Base-by-base conservation (phyloP, 1,284 basidiomycete genomes). In the Ganoderma multipileum region DNA sequence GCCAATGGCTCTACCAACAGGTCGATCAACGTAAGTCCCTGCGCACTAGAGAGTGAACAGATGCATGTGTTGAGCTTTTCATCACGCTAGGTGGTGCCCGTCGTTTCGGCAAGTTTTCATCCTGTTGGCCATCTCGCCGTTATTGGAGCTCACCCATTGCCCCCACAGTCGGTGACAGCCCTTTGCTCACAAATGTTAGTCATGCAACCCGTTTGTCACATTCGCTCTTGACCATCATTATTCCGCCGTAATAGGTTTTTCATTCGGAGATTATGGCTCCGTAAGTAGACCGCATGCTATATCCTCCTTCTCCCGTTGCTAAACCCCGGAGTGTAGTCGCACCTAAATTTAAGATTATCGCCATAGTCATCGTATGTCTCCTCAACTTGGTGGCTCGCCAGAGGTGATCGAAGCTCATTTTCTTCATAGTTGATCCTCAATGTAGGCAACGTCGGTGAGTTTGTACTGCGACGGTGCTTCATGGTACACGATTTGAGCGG, bases 241-340 rank as follows among this genome's bases (percentile, higher is more conserved):
- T n/a, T n/a, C n/a, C n/a, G n/a, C n/a, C n/a, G 14, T 3, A 3
- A 18, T 33, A 67, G 66, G 28, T 68, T 68, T 47, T 68, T 68
- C 41, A 50, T 63, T 4, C 57, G 66, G 20, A 58, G 66, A 39
- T 57, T 68, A 33, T 68, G 66, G 62, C 38, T 68, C 1, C 61
- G 66, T 68, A 55, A 38, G 65, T 11, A 36, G 2, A n/a, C 16
- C 42, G 33, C 33, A 5, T 18, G 6, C 7, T 18, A 38, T 12
- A 0, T 52, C 14, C 26, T 41, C 26, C 42, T 42, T 18, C 16
- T 18, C 20, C n/a, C n/a, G 30, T 28, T 18, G 9, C 23, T 36
- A 6, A 54, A 18, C 55, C 36, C 28, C n/a, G n/a, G n/a, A 3
- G 20, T 20, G 1, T n/a, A 68, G 66, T 68, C 16, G 47, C 44